Conservation (phyloP, 2,329 filamentous ascomycete species). For the Calycina herbarum region DNA sequence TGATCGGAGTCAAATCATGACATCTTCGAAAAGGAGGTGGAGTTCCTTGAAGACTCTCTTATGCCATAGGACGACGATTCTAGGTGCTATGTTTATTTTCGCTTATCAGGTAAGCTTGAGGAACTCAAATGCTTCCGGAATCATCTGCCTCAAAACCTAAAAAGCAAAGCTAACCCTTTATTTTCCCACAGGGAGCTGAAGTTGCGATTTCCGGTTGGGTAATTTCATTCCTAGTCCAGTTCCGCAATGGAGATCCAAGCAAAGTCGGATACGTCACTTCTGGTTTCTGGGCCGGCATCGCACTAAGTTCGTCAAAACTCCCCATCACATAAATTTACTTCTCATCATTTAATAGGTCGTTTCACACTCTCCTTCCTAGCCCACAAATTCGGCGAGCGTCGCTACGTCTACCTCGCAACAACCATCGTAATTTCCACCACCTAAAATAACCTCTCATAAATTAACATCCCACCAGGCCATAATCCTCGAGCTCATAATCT, state of each 20-base stretch:
- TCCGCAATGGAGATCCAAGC: constrained; percentile 67
- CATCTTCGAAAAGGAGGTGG: constrained; percentile 26
- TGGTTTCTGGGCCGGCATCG: constrained; percentile 70
- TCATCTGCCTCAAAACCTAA: too few species aligned
- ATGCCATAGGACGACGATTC: constrained; percentile 53
- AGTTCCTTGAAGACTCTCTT: constrained; percentile 40
- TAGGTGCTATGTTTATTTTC: constrained; percentile 79
- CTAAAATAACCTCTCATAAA: too few species aligned
- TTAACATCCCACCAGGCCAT: too few species aligned
- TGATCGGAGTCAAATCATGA: background rate
- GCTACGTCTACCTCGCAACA: constrained; percentile 62
- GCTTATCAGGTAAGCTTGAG: constrained; percentile 62
- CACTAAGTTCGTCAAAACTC: constrained; percentile 57
- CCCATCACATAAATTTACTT: background rate
- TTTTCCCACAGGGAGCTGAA: constrained; percentile 54
- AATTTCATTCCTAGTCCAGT: constrained; percentile 76
- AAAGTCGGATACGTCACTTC: constrained; percentile 77
- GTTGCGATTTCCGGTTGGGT: constrained; percentile 83
- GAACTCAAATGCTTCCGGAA: too few species aligned
- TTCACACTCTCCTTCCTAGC: constrained; percentile 69
- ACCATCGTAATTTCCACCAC: constrained; percentile 41
- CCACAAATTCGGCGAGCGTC: constrained; percentile 67
- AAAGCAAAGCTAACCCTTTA: too few species aligned
- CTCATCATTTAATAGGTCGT: constrained; percentile 48
- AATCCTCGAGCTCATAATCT: too few species aligned